Conservation (phyloP, 768 basidiomycete species). For the Fomitopsis pulvina region DNA sequence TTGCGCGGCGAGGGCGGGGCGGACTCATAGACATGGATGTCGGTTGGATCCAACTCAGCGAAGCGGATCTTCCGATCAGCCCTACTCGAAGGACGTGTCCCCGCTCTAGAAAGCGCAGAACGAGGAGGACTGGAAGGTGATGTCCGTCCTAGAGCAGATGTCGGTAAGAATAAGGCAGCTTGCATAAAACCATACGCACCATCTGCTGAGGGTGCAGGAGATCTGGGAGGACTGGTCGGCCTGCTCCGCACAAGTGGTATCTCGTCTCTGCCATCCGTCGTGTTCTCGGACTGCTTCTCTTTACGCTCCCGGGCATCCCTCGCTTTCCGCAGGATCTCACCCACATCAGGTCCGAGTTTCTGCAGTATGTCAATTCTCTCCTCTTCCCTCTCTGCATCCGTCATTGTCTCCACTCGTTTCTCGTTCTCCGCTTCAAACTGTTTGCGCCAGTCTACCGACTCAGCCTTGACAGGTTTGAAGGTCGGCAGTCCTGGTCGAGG, state of each 20-base stretch:
- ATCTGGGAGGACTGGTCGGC: not conserved
- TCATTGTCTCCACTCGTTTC: slow-evolving; percentile 57
- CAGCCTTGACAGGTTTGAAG: not conserved
- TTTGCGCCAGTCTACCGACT: slow-evolving; percentile 36
- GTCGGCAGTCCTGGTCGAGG: not conserved
- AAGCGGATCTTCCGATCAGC: slow-evolving; percentile 58
- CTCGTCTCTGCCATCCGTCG: not conserved
- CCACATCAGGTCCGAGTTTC: slow-evolving; percentile 62
- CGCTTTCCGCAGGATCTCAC: slow-evolving; percentile 52
- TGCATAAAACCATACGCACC: not conserved
- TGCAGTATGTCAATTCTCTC: slow-evolving; percentile 64
- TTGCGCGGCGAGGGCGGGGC: slow-evolving; percentile 70
- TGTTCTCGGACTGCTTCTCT: not conserved
- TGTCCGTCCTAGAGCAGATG: not conserved
- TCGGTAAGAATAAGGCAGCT: not conserved
- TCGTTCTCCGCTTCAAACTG: slow-evolving; percentile 66
- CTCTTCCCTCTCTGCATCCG: slow-evolving; percentile 57
- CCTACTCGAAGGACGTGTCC: slow-evolving; percentile 56
- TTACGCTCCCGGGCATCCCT: slow-evolving; percentile 39
- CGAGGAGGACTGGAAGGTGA: slow-evolving; percentile 24
- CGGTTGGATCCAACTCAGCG: slow-evolving; percentile 64
- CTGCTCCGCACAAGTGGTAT: not conserved
- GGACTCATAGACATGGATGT: slow-evolving; percentile 80
- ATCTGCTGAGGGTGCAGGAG: not conserved
- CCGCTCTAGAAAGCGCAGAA: slow-evolving; percentile 39